Evolutionary conservation across 257 asterid genomes (phyloP), one percentile per base, ranked within the genome.

Genomic region (Anisodus acutangulus): DNA sequence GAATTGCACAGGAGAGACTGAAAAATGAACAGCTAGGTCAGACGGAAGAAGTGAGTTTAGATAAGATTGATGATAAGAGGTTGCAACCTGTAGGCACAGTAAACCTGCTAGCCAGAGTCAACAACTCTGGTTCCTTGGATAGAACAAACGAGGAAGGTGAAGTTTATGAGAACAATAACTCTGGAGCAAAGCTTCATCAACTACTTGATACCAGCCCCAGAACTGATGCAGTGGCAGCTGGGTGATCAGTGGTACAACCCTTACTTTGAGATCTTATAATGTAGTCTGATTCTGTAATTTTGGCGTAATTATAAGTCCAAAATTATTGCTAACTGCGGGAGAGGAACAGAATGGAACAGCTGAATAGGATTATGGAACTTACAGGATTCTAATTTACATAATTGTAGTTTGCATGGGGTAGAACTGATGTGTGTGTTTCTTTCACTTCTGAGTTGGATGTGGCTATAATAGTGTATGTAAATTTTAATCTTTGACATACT

Each of bases 201-300:
- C 95, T 97, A 85, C 97, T 97, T 0, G 93, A 93, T 79, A 68
- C 90, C 13, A 92, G 89, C 83, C 92, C 95, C 78, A 86, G 95
- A 84, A 86, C 93, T 0, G 98, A 95, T 87, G 97, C 97, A 31
- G 99, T 97, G 35, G 98, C 95, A 9, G 98, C 99, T 54, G 86
- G 97, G 74, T 97, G 91, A 95, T 47, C 8, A 39, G 11, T 43
- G 67, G 16, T 4, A 39, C 72, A 57, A 5, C 71, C 22, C 19
- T 17, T 7, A 55, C 66, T 19, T 54, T 13, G 35, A 12, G 60
- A 58, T 41, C 12, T 37, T 51, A 53, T 43, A 74, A 63, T 41
- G 57, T 47, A 6, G 83, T 83, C 82, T 74, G 86, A 84, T 68
- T 85, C 22, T 71, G 95, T 88, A 84, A 90, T 89, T 89, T 93